These are phyloP conservation scores for Zygosaccharomyces sapae DNA, from an alignment of 1,139 yeast genomes.

Conservation along the genomic window DNA sequence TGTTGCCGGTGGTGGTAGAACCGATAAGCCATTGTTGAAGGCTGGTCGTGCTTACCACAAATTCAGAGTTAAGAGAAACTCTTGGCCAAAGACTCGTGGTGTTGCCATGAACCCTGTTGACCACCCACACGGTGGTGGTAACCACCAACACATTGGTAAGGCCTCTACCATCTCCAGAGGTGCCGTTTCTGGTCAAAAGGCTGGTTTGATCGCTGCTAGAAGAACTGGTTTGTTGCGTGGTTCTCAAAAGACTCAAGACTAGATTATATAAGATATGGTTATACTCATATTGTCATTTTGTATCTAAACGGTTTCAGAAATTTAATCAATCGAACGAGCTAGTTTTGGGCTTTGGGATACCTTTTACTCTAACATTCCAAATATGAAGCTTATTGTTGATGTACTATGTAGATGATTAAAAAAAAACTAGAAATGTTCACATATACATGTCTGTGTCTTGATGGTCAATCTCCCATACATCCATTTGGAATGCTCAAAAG, in stretches of 20 bases:
- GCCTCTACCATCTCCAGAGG: conserved; percentile 99
- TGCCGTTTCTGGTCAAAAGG: conserved; percentile 99
- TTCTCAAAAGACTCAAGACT: conserved; percentile 95
- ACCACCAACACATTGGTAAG: conserved; percentile 99
- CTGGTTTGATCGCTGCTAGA: conserved; percentile 99
- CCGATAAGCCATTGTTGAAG: conserved; percentile 98
- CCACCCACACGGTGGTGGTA: conserved; percentile 99
- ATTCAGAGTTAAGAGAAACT: conserved; percentile 98
- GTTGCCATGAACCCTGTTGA: conserved; percentile 99
- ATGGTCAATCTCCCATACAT: too few species aligned
- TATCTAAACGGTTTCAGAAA: conserved; percentile 20
- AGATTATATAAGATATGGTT: conserved; percentile 34
- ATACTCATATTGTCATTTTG: conserved; percentile 20
- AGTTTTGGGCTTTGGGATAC: conserved; percentile 2
- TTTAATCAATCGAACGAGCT: conserved; percentile 19
- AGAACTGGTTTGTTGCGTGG: conserved; percentile 99
- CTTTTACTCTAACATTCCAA: neutral
- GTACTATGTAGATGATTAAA: neutral
- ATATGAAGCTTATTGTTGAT: neutral
- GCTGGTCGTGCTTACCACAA: conserved; percentile 99
- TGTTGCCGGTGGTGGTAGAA: conserved; percentile 99
- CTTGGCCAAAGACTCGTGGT: conserved; percentile 99
- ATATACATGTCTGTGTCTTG: too few species aligned
- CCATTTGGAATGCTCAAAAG: too few species aligned
- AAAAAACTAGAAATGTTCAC: neutral